Percentiles rank a stretch among this genome's conserved stretches.
Conservation (phyloP, 2,329 filamentous ascomycete genomes). For the Byssothecium circinans region DNA sequence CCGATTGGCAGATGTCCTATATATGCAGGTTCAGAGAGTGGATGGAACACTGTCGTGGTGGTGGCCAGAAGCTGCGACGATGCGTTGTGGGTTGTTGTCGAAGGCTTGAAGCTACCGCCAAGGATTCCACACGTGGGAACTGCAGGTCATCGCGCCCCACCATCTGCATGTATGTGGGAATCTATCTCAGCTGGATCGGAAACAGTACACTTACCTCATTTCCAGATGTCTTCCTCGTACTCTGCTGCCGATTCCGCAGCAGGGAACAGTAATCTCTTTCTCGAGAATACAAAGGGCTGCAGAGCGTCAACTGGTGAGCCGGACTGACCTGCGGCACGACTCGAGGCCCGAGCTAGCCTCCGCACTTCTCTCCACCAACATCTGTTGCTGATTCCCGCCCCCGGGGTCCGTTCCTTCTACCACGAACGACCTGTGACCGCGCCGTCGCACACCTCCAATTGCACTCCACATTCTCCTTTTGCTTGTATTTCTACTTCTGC, state of each 20-base stretch:
- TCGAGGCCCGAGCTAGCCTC: conserved; percentile 2
- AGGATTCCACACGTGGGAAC: neutral
- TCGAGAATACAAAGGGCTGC: too few relatives aligned
- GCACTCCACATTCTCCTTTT: neutral
- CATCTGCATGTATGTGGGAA: neutral
- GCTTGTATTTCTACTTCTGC: neutral
- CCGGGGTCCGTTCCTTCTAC: neutral
- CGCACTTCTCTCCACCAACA: conserved; percentile 1
- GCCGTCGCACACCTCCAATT: neutral
- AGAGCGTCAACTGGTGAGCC: too few relatives aligned
- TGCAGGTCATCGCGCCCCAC: neutral
- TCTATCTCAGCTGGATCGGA: neutral
- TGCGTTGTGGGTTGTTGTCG: neutral
- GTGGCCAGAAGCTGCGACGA: too few relatives aligned
- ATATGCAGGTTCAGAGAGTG: neutral
- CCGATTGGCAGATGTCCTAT: neutral
- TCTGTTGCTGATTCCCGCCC: neutral
- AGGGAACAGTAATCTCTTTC: too few relatives aligned
- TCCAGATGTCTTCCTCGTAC: neutral
- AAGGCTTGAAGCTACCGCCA: neutral
- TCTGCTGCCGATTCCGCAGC: too few relatives aligned
- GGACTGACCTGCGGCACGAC: too few relatives aligned
- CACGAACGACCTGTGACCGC: neutral
- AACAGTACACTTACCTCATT: neutral
- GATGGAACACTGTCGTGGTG: neutral